These are phyloP conservation scores for Fusarium nodosum DNA, from an alignment of 2,329 filamentous ascomycete genomes.

Conservation along the genomic window DNA sequence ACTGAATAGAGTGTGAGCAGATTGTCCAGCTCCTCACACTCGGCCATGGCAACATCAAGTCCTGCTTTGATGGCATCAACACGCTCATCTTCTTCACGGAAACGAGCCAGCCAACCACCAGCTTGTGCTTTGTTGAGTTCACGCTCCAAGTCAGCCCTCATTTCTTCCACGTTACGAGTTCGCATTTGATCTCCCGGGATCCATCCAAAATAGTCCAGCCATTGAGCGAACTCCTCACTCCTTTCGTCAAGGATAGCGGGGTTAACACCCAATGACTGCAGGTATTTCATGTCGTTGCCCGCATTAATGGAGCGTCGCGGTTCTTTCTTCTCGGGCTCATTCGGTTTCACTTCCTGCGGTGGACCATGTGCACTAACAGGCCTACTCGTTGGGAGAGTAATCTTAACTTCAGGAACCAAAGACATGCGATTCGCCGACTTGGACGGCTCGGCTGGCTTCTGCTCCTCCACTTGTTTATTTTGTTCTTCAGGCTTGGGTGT, in stretches of 20 bases:
- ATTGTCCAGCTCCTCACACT: slow-evolving; percentile 97
- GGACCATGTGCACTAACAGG: slow-evolving; percentile 57
- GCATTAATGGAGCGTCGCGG: slow-evolving; percentile 72
- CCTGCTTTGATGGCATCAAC: slow-evolving; percentile 87
- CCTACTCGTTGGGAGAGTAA: slow-evolving; percentile 64
- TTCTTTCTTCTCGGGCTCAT: slow-evolving; percentile 57
- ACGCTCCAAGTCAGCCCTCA: slow-evolving; percentile 86
- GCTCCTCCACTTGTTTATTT: slow-evolving; percentile 25
- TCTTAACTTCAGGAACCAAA: slow-evolving; percentile 69
- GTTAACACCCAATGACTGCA: slow-evolving; percentile 83
- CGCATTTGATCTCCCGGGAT: slow-evolving; percentile 81
- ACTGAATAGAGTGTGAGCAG: slow-evolving; percentile 94
- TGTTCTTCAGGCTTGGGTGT: slow-evolving; percentile 15
- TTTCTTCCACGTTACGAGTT: slow-evolving; percentile 79
- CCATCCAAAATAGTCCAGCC: slow-evolving; percentile 91
- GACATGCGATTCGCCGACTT: slow-evolving; percentile 55
- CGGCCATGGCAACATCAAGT: slow-evolving; percentile 89
- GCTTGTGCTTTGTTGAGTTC: slow-evolving; percentile 93
- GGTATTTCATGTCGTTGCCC: slow-evolving; percentile 83
- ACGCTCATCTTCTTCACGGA: slow-evolving; percentile 88
- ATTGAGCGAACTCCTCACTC: slow-evolving; percentile 83
- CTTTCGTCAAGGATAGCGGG: slow-evolving; percentile 79
- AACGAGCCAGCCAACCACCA: slow-evolving; percentile 88
- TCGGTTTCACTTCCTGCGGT: slow-evolving; percentile 54
- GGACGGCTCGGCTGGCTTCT: slow-evolving; percentile 41